These are phyloP conservation scores for Mycena latifolia DNA, from an alignment of 768 basidiomycete genomes.

Conservation along the genomic window DNA sequence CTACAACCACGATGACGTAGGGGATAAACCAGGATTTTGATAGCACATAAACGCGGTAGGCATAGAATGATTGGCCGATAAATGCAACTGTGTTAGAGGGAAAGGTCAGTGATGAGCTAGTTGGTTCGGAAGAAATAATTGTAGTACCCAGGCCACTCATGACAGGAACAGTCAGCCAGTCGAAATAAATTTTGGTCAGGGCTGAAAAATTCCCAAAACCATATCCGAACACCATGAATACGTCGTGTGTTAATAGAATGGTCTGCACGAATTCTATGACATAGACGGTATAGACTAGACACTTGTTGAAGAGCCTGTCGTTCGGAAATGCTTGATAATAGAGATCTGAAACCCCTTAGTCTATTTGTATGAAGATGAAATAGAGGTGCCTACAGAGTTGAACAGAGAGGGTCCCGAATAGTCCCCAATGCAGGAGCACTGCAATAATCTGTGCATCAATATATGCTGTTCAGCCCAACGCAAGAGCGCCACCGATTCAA, in stretches of 20 bases:
- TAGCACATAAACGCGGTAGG: not conserved
- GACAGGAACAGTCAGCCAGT: slow-evolving; percentile 2
- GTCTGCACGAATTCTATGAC: slow-evolving; percentile 35
- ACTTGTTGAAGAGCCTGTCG: slow-evolving; percentile 27
- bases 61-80: slow-evolving; percentile 6
- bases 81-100: not conserved
- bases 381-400: slow-evolving; percentile 37
- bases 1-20: not conserved
- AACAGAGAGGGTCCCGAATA: slow-evolving; percentile 37
- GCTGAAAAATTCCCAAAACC: slow-evolving; percentile 36
- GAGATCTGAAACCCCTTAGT: slow-evolving; percentile 29
- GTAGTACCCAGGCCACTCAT: not conserved
- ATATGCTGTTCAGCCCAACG: too few species aligned
- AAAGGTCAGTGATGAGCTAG: too few species aligned
- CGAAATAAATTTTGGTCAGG: slow-evolving; percentile 29
- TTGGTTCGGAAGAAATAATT: not conserved
- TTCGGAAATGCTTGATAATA: slow-evolving; percentile 42
- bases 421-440: slow-evolving; percentile 30
- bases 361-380: not conserved
- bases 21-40: not conserved
- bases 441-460: too few species aligned
- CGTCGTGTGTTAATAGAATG: slow-evolving; percentile 36
- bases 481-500: too few species aligned
- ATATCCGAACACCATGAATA: slow-evolving; percentile 36
- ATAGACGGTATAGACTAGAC: slow-evolving; percentile 31